These are phyloP conservation scores for Tetraselmis striata DNA, from an alignment of 139 green algal genomes.

Conservation along the genomic window DNA sequence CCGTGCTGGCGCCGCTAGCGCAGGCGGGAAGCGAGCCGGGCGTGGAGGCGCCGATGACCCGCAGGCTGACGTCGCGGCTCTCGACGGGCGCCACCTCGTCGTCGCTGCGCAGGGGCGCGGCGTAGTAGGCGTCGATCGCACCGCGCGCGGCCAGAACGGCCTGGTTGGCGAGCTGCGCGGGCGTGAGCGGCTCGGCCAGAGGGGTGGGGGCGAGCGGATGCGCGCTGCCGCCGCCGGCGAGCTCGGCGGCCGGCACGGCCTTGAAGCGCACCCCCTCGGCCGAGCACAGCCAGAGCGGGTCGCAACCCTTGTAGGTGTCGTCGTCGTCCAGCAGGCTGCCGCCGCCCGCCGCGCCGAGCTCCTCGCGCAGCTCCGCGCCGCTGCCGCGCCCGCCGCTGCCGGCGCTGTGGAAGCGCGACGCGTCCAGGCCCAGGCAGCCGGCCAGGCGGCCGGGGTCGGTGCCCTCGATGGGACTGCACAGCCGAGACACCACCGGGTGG, in stretches of 20 bases:
- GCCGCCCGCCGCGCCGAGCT: constrained; percentile 29
- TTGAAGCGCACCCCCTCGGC: constrained; percentile 26
- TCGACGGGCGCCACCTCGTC: constrained; percentile 49
- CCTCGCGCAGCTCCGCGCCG: constrained; percentile 32
- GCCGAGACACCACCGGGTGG: constrained; percentile 85
- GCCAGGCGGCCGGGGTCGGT: constrained; percentile 81
- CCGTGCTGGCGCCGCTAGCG: constrained; percentile 18
- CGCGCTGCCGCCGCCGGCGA: background rate
- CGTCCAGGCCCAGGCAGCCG: constrained; percentile 89
- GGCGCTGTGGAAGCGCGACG: constrained; percentile 47
- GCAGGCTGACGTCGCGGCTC: constrained; percentile 47
- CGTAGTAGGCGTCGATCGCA: constrained; percentile 50
- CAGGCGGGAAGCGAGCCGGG: constrained; percentile 15
- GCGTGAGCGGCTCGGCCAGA: constrained; percentile 12
- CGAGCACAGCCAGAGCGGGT: constrained; percentile 6
- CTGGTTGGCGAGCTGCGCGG: constrained; percentile 72
- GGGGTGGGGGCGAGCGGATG: background rate
- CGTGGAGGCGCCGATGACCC: constrained; percentile 15
- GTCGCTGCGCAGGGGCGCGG: constrained; percentile 51
- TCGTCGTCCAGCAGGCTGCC: constrained; percentile 59
- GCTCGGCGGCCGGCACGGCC: background rate
- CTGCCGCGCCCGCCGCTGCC: constrained; percentile 10
- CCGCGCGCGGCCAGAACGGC: constrained; percentile 32
- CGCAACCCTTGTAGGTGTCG: constrained; percentile 43
- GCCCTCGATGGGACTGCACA: constrained; percentile 86